Evolutionary conservation across 1,139 yeast species (phyloP).

Genomic region (Candida tropicalis): DNA sequence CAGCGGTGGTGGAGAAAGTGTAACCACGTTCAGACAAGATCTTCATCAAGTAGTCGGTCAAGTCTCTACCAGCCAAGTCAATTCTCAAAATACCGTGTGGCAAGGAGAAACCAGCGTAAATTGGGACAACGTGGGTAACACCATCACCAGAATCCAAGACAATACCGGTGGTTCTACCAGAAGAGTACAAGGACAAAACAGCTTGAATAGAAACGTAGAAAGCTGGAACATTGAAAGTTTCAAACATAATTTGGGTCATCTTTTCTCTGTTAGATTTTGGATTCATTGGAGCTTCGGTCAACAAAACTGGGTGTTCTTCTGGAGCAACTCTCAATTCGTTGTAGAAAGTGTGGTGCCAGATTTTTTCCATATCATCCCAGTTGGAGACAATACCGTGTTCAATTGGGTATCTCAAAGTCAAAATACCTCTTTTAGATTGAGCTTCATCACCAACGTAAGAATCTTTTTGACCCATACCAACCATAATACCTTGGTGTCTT

Average conservation of each 20-base stretch:
- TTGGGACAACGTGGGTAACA: conserved; percentile 99
- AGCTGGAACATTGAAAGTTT: conserved; percentile 99
- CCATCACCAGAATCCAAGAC: conserved; percentile 99
- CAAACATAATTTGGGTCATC: conserved; percentile 98
- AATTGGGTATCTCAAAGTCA: conserved; percentile 97
- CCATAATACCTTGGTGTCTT: conserved; percentile 99
- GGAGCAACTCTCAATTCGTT: conserved; percentile 98
- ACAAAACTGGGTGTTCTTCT: conserved; percentile 97
- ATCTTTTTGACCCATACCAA: conserved; percentile 99
- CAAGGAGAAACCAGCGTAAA: conserved; percentile 98
- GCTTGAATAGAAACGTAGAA: conserved; percentile 99
- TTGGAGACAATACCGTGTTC: conserved; percentile 99
- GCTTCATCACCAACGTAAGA: conserved; percentile 99
- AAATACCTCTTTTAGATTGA: conserved; percentile 99
- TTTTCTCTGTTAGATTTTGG: conserved; percentile 99
- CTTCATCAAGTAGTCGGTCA: conserved; percentile 98
- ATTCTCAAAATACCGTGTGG: conserved; percentile 99
- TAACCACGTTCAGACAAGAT: conserved; percentile 98
- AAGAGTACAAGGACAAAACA: conserved; percentile 94
- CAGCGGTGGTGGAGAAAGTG: conserved; percentile 98
- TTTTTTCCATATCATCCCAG: conserved; percentile 99
- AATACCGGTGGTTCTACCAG: conserved; percentile 99
- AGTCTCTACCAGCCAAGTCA: conserved; percentile 99
- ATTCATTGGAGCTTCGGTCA: conserved; percentile 99
- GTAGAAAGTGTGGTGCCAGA: conserved; percentile 98